Percentiles rank a stretch among this genome's conserved stretches.
Conservation (phyloP, 177 flowering plant species). For the Tripterygium wilfordii region DNA sequence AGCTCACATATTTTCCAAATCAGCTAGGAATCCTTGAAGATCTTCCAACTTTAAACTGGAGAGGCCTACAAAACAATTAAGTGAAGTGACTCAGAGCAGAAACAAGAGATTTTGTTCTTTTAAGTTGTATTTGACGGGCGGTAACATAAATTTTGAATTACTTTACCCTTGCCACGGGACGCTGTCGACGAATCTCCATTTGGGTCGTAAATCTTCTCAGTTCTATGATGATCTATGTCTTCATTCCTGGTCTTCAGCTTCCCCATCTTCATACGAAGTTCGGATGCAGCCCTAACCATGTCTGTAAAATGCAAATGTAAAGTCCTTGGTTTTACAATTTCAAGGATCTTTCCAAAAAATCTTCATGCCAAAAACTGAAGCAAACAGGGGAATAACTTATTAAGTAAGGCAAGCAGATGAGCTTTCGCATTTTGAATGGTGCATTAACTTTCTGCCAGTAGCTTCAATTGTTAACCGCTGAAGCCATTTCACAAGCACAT, state of each 20-base stretch:
- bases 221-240: slow-evolving; percentile 14
- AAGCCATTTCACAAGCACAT: too few species aligned
- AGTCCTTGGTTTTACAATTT: too few species aligned
- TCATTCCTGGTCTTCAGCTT: slow-evolving; percentile 31
- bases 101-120: neutral
- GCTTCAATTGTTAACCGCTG: too few species aligned
- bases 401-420: too few species aligned
- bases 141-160: neutral
- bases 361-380: too few species aligned
- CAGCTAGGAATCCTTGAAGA: slow-evolving; percentile 30
- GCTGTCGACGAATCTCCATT: slow-evolving; percentile 10
- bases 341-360: too few species aligned
- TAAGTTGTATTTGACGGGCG: too few species aligned
- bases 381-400: too few species aligned
- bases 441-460: too few species aligned
- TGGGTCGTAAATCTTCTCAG: slow-evolving; percentile 19
- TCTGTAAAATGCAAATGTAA: slow-evolving; percentile 29
- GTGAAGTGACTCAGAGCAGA: neutral
- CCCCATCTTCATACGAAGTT: slow-evolving; percentile 37
- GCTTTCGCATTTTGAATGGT: too few species aligned
- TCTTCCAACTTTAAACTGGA: slow-evolving; percentile 25
- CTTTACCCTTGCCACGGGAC: slow-evolving; percentile 19
- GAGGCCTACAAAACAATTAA: slow-evolving; percentile 26
- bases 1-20: slow-evolving; percentile 25
- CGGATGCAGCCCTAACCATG: slow-evolving; percentile 36